Evolutionary conservation across 2,329 filamentous ascomycete genomes (phyloP), one percentile per base, ranked within the genome.

Genomic region (Dactylellina leptospora): DNA sequence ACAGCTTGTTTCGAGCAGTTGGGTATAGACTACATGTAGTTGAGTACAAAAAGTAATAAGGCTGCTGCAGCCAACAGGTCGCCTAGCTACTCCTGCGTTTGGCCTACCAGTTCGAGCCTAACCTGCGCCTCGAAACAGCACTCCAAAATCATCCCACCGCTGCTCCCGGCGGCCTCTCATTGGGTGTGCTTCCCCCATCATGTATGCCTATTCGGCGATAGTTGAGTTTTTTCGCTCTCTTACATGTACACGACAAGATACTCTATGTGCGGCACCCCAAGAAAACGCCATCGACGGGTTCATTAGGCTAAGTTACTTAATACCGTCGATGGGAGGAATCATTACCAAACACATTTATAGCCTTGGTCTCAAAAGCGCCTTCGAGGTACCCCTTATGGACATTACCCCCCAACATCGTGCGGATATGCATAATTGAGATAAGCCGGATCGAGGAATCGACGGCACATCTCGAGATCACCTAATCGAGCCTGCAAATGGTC

Each of bases 141-240:
- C 28, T 42, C 28, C 58, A 54, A 63, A 63, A 63, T 62, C 66
- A 63, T 71, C 66, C 66, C 66, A 71, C 51, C 44, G 38, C 33
- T 30, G 48, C 59, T 70, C 48, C 58, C 53, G 44, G 36, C 58
- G 5, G 44, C 23, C 42, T 58, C 51, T 58, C 27, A 56, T 71
- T 62, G 58, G 56, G 20, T 51, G n/a, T n/a, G n/a, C n/a, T 25
- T 30, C 33, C 59, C 38, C 54, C 10, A 22, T 22, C 22, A 59
- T 58, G 58, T 71, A 63, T 45, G 66, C 58, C 66, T 59, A 63
- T 63, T 71, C 66, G 66, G 66, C 66, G 66, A 71, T 62, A 56
- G 54, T 33, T 48, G 47, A 40, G 33, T 5, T 18, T 36, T 33
- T 20, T 28, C 4, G n/a, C 10, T 53, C 8, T n/a, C 42, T 2